Base-by-base conservation (phyloP, 78 protist genomes). In the Dictyostelium brefeldianum region DNA sequence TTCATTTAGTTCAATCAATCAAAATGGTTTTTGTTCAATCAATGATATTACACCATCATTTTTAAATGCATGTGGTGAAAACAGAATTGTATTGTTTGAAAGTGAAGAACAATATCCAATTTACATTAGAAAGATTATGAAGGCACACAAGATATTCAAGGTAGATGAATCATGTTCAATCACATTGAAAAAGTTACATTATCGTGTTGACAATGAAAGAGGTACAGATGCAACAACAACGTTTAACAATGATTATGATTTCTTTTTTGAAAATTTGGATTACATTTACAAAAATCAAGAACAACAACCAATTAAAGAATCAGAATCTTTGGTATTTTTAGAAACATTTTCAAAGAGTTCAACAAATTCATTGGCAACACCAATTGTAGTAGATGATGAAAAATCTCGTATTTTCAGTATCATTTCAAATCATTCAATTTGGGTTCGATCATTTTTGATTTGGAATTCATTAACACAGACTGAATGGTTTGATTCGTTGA, bases 401-500 rank as follows among this genome's bases (percentile, higher is more conserved):
- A n/a, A 41, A 9, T 20, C 22, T 62, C 29, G 43, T 51, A 25
- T n/a, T 20, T 18, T 41, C 4, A 36, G 51, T 53, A 83, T 83
- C 18, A 53, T 83, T 25, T 31, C 53, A 11, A 73, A 70, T 73
- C 62, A 73, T 14, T 29, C 31, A 17, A 67, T 5, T 41, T 83
- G 91, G 91, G 46, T 70, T 17, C 50, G 73, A 31, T n/a, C 25
- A 0, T 73, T 83, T 17, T 43, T 83, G 5, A 11, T 17, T 51
- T 82, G 90, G 90, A 50, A 50, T 57, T 31, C 47, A 15, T 25
- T 67, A 25, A 31, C 47, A 11, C 29, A 20, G 14, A 12, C 57
- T 14, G 74, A 83, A 31, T 83, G 81, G 80, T 70, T 48, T 25
- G 74, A 83, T 7, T 47, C 91, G 2, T 54, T 83, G 5, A 15